Conservation (phyloP, 331 rosid genomes). For the Rhamnella rubrinervis region DNA sequence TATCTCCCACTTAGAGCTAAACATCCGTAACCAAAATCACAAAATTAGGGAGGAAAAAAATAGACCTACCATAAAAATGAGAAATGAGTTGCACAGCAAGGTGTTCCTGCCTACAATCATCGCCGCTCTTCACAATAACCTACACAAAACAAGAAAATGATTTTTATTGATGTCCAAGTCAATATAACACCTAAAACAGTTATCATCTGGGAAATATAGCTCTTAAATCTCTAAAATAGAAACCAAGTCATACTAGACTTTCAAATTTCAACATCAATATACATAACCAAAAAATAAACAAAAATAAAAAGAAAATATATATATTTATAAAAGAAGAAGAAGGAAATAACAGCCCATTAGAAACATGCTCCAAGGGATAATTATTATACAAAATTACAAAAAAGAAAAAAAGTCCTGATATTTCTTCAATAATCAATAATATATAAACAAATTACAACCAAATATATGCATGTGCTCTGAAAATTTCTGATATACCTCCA, state of each 20-base stretch:
- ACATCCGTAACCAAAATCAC: conserved; percentile 3
- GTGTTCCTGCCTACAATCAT: conserved; percentile 99
- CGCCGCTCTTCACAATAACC: conserved; percentile 98
- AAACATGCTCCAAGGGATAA: too few relatives aligned
- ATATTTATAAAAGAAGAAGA: too few relatives aligned
- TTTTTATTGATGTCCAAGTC: conserved; percentile 10
- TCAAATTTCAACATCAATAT: background rate
- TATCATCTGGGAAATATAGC: conserved; percentile 8
- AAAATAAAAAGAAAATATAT: too few relatives aligned
- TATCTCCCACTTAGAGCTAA: conserved; percentile 9
- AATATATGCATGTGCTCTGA: too few relatives aligned
- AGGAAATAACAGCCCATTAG: too few relatives aligned
- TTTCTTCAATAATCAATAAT: too few relatives aligned
- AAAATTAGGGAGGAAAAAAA: background rate
- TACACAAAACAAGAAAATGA: conserved; percentile 22
- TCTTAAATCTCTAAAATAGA: conserved; percentile 18
- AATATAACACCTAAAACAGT: conserved; percentile 14
- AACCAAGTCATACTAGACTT: conserved; percentile 3
- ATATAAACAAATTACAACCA: conserved; percentile 2
- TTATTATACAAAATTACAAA: too few relatives aligned
- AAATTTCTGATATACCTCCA: too few relatives aligned
- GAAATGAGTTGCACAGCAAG: conserved; percentile 97
- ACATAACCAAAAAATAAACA: too few relatives aligned
- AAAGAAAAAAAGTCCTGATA: too few relatives aligned
- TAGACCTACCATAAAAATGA: conserved; percentile 79